A percentile compares a stretch with the other conserved stretches of the same genome.
Conservation (phyloP, 306 rosid genomes). For the Sesbania bispinosa region DNA sequence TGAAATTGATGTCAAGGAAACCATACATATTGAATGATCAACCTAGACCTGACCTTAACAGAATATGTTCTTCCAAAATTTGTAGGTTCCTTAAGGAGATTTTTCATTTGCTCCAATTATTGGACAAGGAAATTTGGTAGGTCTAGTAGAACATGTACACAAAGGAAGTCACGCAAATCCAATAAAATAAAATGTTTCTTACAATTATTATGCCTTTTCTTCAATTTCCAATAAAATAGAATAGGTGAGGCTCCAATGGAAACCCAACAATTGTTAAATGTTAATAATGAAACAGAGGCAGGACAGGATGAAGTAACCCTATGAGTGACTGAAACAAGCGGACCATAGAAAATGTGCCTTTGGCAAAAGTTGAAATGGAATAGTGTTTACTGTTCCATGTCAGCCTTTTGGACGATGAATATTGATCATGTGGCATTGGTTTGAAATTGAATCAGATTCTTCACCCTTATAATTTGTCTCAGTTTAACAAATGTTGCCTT, state of each 20-base stretch:
- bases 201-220: too few relatives aligned
- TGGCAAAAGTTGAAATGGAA: conserved; percentile 13
- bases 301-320: too few relatives aligned
- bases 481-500: background rate
- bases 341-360: conserved; percentile 40
- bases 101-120: background rate
- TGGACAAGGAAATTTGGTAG: too few relatives aligned
- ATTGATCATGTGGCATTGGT: conserved; percentile 4
- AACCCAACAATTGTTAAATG: background rate
- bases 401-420: conserved; percentile 32
- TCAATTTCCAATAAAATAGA: too few relatives aligned
- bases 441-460: conserved; percentile 52
- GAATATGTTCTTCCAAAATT: too few relatives aligned
- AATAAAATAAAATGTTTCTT: background rate
- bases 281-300: background rate
- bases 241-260: too few relatives aligned
- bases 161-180: background rate
- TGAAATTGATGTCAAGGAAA: too few relatives aligned
- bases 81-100: too few relatives aligned
- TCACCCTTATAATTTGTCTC: conserved; percentile 25
- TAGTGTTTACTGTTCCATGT: too few relatives aligned
- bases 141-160: background rate
- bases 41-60: too few relatives aligned
- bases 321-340: conserved; percentile 26
- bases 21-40: too few relatives aligned